Evolutionary conservation across 2,329 filamentous ascomycete genomes (phyloP), one percentile per base, ranked within the genome.

Genomic region (Aspergillus latus): DNA sequence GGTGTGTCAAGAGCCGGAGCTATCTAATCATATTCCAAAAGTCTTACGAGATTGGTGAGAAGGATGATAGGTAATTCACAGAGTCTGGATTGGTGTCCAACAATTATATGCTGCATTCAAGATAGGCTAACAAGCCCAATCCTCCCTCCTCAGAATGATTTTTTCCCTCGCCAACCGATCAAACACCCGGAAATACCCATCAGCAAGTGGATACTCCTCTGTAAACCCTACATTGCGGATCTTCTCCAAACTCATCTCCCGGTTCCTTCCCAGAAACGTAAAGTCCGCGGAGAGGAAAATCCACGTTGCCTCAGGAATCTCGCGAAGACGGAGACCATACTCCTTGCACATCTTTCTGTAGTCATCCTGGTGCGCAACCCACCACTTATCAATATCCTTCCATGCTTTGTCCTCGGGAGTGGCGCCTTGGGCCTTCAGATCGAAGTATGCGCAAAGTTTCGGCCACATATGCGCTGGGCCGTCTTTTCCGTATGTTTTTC

Each of bases 221-320:
- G 39, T 63, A 50, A 67, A 67, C 1, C 64, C 63, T 3, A 65
- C 30, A 21, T 44, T 55, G n/a, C 65, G 58, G 34, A 64, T 63
- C 57, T 65, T 66, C 21, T 64, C 64, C 30, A 67, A 46, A 29
- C 59, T 62, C 48, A 66, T 15, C 28, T 65, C 63, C 0, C 64
- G 60, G 30, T 64, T 54, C n/a, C 59, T 54, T 5, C 56, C 57
- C 11, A 67, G 36, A 26, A 65, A 30, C 3, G 44, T 59, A 4
- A 65, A 58, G 1, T 49, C 62, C 1, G 54, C 58, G 6, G 49
- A 44, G 4, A 65, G n/a, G 15, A 64, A 64, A 9, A 59, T 52
- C 63, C 64, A 64, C 1, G 59, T 52, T 13, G 6, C 16, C 9
- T 28, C 6, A 6, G 11, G 16, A 8, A 52, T 52, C 2, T 26